Conservation (phyloP, 257 asterid genomes). For the Salvia splendens region DNA sequence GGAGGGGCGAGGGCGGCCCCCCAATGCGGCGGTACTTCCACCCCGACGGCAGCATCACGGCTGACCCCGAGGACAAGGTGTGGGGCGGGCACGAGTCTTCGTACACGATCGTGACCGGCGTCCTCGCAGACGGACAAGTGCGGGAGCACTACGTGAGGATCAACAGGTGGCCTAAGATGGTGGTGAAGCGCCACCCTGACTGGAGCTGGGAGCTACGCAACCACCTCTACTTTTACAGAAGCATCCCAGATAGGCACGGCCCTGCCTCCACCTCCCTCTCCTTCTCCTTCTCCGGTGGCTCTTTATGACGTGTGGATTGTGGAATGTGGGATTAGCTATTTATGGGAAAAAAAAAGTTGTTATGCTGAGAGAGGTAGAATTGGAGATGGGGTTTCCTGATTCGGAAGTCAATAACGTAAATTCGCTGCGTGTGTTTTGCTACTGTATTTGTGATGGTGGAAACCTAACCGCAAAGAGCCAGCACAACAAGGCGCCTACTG, state of each 20-base stretch:
- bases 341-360: background rate
- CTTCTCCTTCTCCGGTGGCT: constrained; percentile 17
- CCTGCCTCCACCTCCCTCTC: constrained; percentile 7
- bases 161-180: constrained; percentile 69
- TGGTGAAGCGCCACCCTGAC: constrained; percentile 57
- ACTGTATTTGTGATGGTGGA: too few species aligned
- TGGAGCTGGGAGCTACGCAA: constrained; percentile 80
- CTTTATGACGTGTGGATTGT: background rate
- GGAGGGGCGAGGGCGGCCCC: constrained; percentile 52
- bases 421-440: too few species aligned
- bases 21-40: constrained; percentile 72
- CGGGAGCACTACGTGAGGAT: constrained; percentile 79
- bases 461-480: too few species aligned
- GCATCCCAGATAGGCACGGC: constrained; percentile 49
- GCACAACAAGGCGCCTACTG: too few species aligned
- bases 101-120: constrained; percentile 67
- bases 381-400: too few species aligned
- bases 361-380: background rate
- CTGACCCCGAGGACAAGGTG: constrained; percentile 60
- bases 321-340: background rate
- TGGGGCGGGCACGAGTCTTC: constrained; percentile 97
- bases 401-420: too few species aligned
- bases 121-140: constrained; percentile 55
- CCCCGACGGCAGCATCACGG: constrained; percentile 76
- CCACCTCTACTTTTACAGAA: constrained; percentile 52